Percentiles rank a stretch among this genome's conserved stretches.
These are phyloP conservation scores for Suillus plorans DNA, from an alignment of 768 basidiomycete genomes.

Conservation along the genomic window DNA sequence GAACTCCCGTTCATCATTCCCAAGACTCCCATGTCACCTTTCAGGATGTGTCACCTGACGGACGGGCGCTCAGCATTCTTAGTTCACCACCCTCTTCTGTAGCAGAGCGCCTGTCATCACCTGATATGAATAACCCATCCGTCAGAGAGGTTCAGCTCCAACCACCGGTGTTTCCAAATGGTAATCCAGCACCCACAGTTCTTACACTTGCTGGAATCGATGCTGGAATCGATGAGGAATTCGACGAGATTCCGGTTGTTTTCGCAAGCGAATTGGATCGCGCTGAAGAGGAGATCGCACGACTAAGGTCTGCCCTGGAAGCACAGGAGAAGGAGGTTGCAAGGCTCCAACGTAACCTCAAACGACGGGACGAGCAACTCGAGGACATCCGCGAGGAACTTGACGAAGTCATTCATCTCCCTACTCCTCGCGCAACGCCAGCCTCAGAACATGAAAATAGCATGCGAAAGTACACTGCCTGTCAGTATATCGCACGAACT, in stretches of 20 bases:
- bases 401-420: slow-evolving; percentile 4
- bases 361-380: slow-evolving; percentile 5
- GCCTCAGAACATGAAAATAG: slow-evolving; percentile 3
- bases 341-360: slow-evolving; percentile 5
- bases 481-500: slow-evolving; percentile 11
- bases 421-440: neutral
- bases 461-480: slow-evolving; percentile 9
- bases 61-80: neutral
- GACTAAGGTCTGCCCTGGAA: neutral
- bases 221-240: neutral
- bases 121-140: neutral
- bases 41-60: neutral
- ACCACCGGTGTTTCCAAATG: neutral
- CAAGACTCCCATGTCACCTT: neutral
- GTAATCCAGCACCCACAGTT: neutral
- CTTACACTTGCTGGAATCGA: neutral
- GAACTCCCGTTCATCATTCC: neutral
- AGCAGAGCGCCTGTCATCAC: neutral
- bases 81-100: neutral
- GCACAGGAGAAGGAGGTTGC: slow-evolving; percentile 9
- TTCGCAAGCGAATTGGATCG: neutral
- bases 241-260: slow-evolving; percentile 1
- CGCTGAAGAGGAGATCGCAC: slow-evolving; percentile 6
- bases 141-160: neutral
- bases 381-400: slow-evolving; percentile 1